These are phyloP conservation scores for Psilocybe mexicana DNA, from an alignment of 1,284 basidiomycete species.

Conservation along the genomic window DNA sequence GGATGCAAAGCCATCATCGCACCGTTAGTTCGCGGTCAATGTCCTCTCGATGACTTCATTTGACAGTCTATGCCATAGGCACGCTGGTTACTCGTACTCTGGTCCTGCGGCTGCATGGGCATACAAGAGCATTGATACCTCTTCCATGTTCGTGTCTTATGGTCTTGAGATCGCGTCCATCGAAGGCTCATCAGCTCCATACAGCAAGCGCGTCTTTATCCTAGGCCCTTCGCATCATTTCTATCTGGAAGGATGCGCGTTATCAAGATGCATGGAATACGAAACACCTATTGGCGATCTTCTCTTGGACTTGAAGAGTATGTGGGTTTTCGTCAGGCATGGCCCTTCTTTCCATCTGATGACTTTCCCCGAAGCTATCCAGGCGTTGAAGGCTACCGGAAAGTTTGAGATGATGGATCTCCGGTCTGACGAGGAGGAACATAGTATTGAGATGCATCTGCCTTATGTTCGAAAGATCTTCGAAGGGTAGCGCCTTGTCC, in stretches of 20 bases:
- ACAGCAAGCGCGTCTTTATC: constrained; percentile 88
- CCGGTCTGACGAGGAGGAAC: constrained; percentile 87
- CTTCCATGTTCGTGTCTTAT: constrained; percentile 64
- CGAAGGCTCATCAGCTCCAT: background rate
- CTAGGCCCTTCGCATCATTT: constrained; percentile 96
- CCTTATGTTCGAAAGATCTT: constrained; percentile 92
- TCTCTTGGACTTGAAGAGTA: constrained; percentile 78
- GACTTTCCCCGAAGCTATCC: constrained; percentile 52
- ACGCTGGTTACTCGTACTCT: constrained; percentile 96
- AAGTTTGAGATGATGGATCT: constrained; percentile 73
- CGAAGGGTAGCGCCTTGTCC: constrained; percentile 54
- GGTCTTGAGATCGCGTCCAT: background rate
- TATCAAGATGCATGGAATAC: constrained; percentile 77
- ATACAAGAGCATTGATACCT: constrained; percentile 85
- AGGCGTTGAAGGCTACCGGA: constrained; percentile 66
- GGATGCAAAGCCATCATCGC: constrained; percentile 92
- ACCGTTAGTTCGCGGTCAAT: constrained; percentile 61
- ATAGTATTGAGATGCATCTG: constrained; percentile 97
- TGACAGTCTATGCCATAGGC: constrained; percentile 48
- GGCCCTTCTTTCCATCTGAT: background rate
- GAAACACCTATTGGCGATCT: constrained; percentile 87
- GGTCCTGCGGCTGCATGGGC: constrained; percentile 96
- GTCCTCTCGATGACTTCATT: constrained; percentile 1
- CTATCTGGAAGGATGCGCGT: constrained; percentile 85
- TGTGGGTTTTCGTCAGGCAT: constrained; percentile 25